Base-by-base conservation (phyloP, 139 green algal genomes). In the Protoeuglena noctilucae region DNA sequence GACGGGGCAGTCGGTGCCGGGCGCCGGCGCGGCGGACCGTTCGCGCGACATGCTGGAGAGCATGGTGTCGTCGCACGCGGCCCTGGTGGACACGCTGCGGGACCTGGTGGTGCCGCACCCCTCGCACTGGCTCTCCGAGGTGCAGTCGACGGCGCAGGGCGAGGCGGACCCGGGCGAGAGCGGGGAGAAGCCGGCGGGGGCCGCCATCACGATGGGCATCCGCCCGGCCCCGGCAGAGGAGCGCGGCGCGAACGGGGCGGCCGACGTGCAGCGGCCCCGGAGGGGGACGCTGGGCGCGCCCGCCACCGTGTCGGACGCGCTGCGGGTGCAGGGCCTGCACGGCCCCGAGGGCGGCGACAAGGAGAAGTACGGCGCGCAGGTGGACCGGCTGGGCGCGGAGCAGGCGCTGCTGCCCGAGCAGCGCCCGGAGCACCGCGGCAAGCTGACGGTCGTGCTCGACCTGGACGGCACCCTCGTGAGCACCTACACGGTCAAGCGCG, bases 381-480 rank as follows among this genome's bases (percentile, higher is more conserved):
- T 43, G 34, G 34, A 7, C 9, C n/a, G n/a, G n/a, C n/a, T n/a
- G n/a, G 34, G 34, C 9, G 9, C 9, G 9, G 34, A 43, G 34
- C 9, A 12, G 9, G 34, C 34, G 34, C 50, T 77, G 41, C 45
- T 77, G 3, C 69, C 69, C 0, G 61, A 61, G 5, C 68, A 69
- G 57, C 22, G 25, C 6, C 48, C 60, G 22, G 21, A 61, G 40
- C 49, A 67, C 40, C 40, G 45, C 45, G 63, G 61, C 45, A 56
- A 58, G 40, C 66, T 94, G 48, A 83, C 67, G 26, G 77, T 91
- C 22, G 79, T 89, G 64, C 77, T 94, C 18, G 85, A 94, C 64
- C 64, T 94, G 49, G 85, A 94, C 60, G 81, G 81, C 51, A 93
- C 82, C 0, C 72, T 94, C 29, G 60, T 93, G 2, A 74, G 61